Evolutionary conservation across 192 early-diverging fungal species (phyloP), one percentile per base, ranked within the genome.

Genomic region (Mortierella alpina): DNA sequence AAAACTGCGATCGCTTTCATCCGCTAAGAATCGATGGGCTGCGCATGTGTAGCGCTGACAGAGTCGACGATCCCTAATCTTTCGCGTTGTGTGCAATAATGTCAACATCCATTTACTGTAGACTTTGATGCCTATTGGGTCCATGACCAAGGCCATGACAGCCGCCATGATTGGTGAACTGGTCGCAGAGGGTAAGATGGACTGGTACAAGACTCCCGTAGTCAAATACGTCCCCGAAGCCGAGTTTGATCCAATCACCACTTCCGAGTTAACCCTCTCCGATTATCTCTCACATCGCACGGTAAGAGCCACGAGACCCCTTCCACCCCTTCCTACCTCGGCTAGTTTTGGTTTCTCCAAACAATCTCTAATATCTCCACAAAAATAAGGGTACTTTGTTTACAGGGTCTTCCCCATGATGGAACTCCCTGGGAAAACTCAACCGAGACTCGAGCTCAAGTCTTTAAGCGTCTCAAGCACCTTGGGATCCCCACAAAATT

Each of bases 251-350:
- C 73, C 66, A 2, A 7, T 55, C 5, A 18, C 68, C 22, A 75
- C 59, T 7, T 63, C 66, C 59, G 39, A 75, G 18, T 14, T 75
- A 45, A 75, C 73, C 22, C 47, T 75, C 17, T 22, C 41, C 2
- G 73, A 75, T 48, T 49, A 52, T 56, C 54, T 75, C 14, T 75
- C 73, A 7, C 73, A 75, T 55, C 73, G 73, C n/a, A 48, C 73
- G 4, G 73, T 75, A 68, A 41, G 73, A 60, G 22, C 5, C 6
- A 31, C 3, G 31, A 31, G 31, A 31, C 22, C 2, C 2, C 14
- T 18, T 23, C 55, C 17, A 51, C 17, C 13, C 17, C 4, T 20
- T 18, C 14, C 44, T 31, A 31, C 31, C 31, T 31, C 31, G 31
- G 1, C 3, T 31, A 2, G 31, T 31, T 50, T 5, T 5, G 45